Base-by-base conservation (phyloP, 176 grass and related monocot genomes). In the Olyra latifolia region DNA sequence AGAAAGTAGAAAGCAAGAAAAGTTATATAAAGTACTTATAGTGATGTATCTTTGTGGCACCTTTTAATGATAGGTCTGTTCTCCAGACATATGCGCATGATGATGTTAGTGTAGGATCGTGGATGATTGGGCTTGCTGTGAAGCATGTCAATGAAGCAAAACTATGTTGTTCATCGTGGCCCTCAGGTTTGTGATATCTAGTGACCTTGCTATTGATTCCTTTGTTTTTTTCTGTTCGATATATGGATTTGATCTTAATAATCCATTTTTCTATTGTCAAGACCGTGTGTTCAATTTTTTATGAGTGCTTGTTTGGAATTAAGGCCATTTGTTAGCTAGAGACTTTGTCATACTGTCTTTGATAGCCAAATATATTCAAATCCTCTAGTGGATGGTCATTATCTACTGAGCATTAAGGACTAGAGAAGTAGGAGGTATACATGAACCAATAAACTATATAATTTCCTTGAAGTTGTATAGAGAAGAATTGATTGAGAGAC, bases 131-230 rank as follows among this genome's bases (percentile, higher is more conserved):
- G 35, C 92, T 99, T 82, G 90, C 88, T 70, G 90, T 95, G 66
- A 95, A 95, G 67, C 90, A 99, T 86, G 90, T 95, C 76, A 93
- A 99, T 80, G 93, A 99, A 86, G 86, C 90, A 84, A 99, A 91
- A 84, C 68, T 95, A 29, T 99, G 96, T 57, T 99, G 96, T 80
- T 99, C 96, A 52, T 93, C 93, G 3, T 99, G 96, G 96, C 84
- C 96, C 61, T 87, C 92, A 93, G 96, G 96, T 99, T 77, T 47
- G 4, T 62, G 72, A 29, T 39, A 50, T 71, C 50, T 79, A 16
- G 47, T 72, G 67, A 66, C 61, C 48, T 78, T 79, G 20, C 71
- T 69, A 64, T 77, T 15, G 20, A 39, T 64, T 69, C 14, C 14
- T 54, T 56, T 47, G 79, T 32, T 76, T 27, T 41, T 79, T 32